Evolutionary conservation across 768 basidiomycete species (phyloP).

Genomic region (Auricularia sp.): DNA sequence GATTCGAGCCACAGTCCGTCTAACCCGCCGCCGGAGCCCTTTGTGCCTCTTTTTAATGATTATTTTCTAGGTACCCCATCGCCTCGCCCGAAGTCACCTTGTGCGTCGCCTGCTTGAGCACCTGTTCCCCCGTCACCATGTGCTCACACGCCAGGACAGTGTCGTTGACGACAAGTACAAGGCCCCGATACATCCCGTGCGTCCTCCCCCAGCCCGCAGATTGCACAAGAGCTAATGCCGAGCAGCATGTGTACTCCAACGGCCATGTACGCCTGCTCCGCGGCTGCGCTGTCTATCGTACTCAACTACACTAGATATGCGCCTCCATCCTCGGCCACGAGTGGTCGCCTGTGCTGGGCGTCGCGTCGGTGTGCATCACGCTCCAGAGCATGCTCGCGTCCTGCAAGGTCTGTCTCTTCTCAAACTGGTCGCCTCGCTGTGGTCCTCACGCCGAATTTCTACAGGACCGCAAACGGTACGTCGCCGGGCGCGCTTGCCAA

Average conservation of each 20-base stretch:
- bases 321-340: slow-evolving; percentile 83
- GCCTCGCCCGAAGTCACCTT: slow-evolving; percentile 83
- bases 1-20: slow-evolving; percentile 62
- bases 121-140: background rate
- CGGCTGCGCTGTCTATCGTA: slow-evolving; percentile 8
- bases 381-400: slow-evolving; percentile 89
- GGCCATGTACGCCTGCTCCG: slow-evolving; percentile 48
- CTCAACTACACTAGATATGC: slow-evolving; percentile 49
- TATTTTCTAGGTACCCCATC: slow-evolving; percentile 38
- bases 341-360: slow-evolving; percentile 84
- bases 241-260: slow-evolving; percentile 72
- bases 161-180: slow-evolving; percentile 52
- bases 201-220: slow-evolving; percentile 26
- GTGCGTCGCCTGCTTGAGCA: background rate
- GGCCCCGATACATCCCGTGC: slow-evolving; percentile 72
- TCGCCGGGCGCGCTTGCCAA: background rate
- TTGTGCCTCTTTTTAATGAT: no score
- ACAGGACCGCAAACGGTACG: slow-evolving; percentile 57
- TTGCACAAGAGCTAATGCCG: no score
- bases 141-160: background rate
- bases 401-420: slow-evolving; percentile 55
- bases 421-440: background rate
- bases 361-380: slow-evolving; percentile 71
- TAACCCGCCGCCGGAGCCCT: no score
- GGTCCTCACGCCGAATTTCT: background rate